Evolutionary conservation across 1,284 basidiomycete species (phyloP).

Genomic region (Malassezia brasiliensis): DNA sequence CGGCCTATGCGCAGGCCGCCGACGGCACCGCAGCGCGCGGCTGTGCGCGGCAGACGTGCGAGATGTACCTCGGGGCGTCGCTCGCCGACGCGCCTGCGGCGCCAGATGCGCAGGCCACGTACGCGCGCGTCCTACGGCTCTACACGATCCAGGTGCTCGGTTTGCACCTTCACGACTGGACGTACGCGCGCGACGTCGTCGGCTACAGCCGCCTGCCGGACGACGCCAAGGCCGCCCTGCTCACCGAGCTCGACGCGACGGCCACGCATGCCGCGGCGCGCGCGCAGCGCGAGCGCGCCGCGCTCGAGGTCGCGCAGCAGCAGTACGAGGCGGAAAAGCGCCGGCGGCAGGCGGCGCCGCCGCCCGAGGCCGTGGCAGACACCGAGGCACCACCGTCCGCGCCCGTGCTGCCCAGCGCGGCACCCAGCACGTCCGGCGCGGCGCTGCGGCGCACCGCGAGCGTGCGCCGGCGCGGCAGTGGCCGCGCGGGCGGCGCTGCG

Average conservation of each 20-base stretch:
- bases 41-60: constrained; percentile 26
- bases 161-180: constrained; percentile 28
- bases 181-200: constrained; percentile 31
- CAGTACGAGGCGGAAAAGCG: constrained; percentile 25
- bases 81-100: constrained; percentile 21
- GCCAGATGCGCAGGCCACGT: constrained; percentile 11
- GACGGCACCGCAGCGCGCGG: background rate
- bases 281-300: constrained; percentile 20
- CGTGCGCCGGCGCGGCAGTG: background rate
- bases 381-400: no score
- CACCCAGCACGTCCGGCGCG: background rate
- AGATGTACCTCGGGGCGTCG: constrained; percentile 30
- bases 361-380: no score
- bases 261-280: constrained; percentile 16
- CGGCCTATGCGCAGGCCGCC: constrained; percentile 3
- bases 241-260: constrained; percentile 24
- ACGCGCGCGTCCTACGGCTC: constrained; percentile 28
- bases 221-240: constrained; percentile 19
- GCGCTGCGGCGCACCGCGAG: constrained; percentile 8
- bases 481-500: no score
- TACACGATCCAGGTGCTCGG: constrained; percentile 34
- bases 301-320: constrained; percentile 17
- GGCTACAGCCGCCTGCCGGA: constrained; percentile 29
- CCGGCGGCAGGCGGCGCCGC: background rate
- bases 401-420: background rate